A percentile compares a stretch with the other conserved stretches of the same genome.
Conservation (phyloP, 257 asterid genomes). For the Solanum stenotomum region DNA sequence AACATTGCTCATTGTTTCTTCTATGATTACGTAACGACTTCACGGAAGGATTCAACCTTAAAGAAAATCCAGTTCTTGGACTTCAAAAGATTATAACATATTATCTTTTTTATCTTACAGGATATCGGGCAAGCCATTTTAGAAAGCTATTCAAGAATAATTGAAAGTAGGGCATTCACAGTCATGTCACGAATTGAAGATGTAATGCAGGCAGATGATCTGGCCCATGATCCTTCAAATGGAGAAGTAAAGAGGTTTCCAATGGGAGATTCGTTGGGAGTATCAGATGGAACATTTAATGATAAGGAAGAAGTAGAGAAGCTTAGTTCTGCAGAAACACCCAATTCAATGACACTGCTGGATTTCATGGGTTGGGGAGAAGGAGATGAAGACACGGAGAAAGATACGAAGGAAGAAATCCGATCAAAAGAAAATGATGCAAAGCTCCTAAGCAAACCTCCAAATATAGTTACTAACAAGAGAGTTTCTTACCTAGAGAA, state of each 20-base stretch:
- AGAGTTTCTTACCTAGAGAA: conserved; percentile 43
- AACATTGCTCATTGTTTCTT: not conserved
- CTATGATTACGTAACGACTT: not conserved
- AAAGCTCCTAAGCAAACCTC: conserved; percentile 23
- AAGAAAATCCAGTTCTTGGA: not conserved
- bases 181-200: conserved; percentile 78
- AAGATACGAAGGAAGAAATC: conserved; percentile 15
- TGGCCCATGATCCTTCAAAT: conserved; percentile 30
- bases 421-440: conserved; percentile 3
- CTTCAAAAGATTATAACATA: not conserved
- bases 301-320: conserved; percentile 33
- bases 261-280: conserved; percentile 9
- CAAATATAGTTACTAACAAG: conserved; percentile 30
- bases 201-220: conserved; percentile 57
- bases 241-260: conserved; percentile 27
- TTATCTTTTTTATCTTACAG: conserved; percentile 20
- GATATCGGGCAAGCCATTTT: conserved; percentile 88
- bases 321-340: conserved; percentile 21
- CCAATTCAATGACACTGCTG: conserved; percentile 31
- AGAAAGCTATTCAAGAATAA: conserved; percentile 85
- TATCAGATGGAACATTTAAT: not conserved
- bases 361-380: conserved; percentile 45
- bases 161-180: conserved; percentile 70
- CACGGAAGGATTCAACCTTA: not conserved
- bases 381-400: conserved; percentile 21